Evolutionary conservation across 2,329 filamentous ascomycete species (phyloP), one percentile per base, ranked within the genome.

Genomic region (Aphanocladium album): DNA sequence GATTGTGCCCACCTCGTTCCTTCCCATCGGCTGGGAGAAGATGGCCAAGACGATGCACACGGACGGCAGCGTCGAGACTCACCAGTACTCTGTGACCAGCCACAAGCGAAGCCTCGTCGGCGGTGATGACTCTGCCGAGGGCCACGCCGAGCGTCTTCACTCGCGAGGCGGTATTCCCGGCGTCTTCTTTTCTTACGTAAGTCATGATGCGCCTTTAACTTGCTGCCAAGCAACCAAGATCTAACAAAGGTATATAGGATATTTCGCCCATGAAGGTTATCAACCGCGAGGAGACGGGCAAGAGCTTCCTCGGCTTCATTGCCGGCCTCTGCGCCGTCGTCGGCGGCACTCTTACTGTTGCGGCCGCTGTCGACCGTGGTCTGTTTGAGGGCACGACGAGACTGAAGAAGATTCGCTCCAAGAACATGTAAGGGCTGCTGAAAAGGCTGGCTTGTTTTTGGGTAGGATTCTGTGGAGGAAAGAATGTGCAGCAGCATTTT

Each of bases 181-280:
- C 47, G 93, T 99, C 16, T 99, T 99, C 80, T 98, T 99, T 79
- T 96, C 92, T 66, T 99, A 99, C 69, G 90, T 93, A 80, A 84
- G 89, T 84, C 35, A 17, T 23, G 16, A 21, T 1, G 14, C 17
- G 11, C 6, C 25, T n/a, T 7, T 3, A 30, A 16, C 14, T 12
- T 9, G 6, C 19, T 4, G 23, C 8, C 8, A n/a, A 23, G 19
- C 2, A 59, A 12, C 7, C 39, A 14, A 8, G 7, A 33, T 16
- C 49, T 58, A 59, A 61, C 21, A n/a, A n/a, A n/a, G 5, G 9
- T 33, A 1, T 55, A 39, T 59, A 93, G 89, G 95, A 99, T 69
- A 99, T 99, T 74, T 98, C 93, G 2, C 95, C 95, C 5, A 99
- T 99, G 95, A 99, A 98, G 79, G 93, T 99, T 63, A 89, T 99